These are phyloP conservation scores for Handroanthus guayacan DNA, from an alignment of 257 asterid species.

Conservation along the genomic window DNA sequence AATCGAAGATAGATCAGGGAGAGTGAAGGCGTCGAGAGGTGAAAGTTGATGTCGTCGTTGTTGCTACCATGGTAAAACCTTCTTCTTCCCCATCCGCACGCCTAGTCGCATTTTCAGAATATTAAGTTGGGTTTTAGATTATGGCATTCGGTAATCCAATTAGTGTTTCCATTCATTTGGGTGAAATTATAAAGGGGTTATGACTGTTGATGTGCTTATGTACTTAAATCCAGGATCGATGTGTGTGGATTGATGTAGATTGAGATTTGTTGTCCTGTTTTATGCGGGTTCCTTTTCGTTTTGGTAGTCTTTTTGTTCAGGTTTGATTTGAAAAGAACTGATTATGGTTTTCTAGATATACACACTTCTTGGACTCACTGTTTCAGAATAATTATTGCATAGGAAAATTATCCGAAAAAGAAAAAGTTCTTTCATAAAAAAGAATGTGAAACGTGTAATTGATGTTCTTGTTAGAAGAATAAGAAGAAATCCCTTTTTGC, in stretches of 20 bases:
- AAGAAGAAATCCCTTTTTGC: not conserved
- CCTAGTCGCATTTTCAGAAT: not conserved
- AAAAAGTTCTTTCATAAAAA: not conserved
- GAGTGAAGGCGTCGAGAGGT: not conserved
- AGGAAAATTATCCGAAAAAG: not conserved
- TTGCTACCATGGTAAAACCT: slow-evolving; percentile 44
- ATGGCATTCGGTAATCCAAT: not conserved
- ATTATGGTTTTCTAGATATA: not conserved
- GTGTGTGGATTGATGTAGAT: no score
- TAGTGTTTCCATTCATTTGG: not conserved
- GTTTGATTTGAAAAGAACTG: no score
- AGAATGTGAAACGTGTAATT: not conserved
- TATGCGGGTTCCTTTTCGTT: no score
- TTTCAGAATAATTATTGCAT: no score
- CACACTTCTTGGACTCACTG: not conserved
- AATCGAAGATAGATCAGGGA: slow-evolving; percentile 14
- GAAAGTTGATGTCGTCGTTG: slow-evolving; percentile 41
- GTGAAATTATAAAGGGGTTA: no score
- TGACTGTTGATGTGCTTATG: no score
- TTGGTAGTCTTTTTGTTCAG: no score
- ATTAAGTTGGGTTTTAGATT: not conserved
- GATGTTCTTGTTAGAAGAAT: slow-evolving; percentile 20
- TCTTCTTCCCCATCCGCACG: not conserved
- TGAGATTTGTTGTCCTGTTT: no score
- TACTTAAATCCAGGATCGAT: no score